These are phyloP conservation scores for Coleophoma eucalyptorum DNA, from an alignment of 2,329 filamentous ascomycete species.

Conservation along the genomic window DNA sequence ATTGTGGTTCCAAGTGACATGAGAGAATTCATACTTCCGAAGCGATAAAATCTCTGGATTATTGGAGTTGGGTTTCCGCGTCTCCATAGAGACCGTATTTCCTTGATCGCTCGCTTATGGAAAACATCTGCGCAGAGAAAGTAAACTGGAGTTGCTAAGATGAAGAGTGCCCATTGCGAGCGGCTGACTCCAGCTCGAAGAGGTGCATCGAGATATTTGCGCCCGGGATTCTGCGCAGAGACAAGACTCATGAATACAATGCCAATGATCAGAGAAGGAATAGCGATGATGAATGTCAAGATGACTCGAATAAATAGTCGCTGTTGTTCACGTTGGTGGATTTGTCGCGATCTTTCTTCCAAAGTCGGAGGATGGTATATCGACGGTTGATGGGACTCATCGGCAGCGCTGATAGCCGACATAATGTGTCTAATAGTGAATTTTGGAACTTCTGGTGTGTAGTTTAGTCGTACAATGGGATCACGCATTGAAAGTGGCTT, in stretches of 20 bases:
- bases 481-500: conserved; percentile 51
- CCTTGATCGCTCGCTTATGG: conserved; percentile 74
- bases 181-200: conserved; percentile 72
- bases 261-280: conserved; percentile 83
- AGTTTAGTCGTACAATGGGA: conserved; percentile 68
- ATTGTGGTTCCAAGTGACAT: conserved; percentile 86
- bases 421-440: conserved; percentile 78
- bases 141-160: conserved; percentile 82
- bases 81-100: conserved; percentile 74
- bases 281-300: conserved; percentile 64
- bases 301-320: conserved; percentile 67
- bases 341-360: conserved; percentile 73
- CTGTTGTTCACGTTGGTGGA: conserved; percentile 66
- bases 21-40: conserved; percentile 94
- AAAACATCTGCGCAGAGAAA: conserved; percentile 84
- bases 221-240: conserved; percentile 49
- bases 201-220: conserved; percentile 64
- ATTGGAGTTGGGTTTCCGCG: conserved; percentile 69
- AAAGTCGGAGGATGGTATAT: conserved; percentile 79
- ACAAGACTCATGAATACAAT: conserved; percentile 90
- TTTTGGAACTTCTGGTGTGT: conserved; percentile 61
- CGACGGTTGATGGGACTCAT: conserved; percentile 61
- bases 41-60: conserved; percentile 77
- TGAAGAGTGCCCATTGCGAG: conserved; percentile 74
- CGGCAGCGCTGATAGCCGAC: conserved; percentile 58